Percentiles rank a stretch among this genome's conserved stretches.
Evolutionary conservation across 1,284 basidiomycete species (phyloP).

Genomic region (Irpex sp.): DNA sequence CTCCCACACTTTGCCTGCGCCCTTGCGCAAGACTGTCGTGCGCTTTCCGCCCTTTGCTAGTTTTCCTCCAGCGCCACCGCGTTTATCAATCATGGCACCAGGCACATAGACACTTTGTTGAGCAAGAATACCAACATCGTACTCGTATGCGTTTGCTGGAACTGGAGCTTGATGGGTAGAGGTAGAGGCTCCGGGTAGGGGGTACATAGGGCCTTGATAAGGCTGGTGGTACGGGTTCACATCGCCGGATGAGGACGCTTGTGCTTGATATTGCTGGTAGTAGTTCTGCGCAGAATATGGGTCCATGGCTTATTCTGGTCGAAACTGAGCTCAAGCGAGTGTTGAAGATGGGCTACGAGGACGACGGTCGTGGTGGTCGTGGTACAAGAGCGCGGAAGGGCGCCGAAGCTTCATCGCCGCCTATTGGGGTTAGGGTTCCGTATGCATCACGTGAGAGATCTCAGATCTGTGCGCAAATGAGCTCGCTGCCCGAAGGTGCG

Average conservation of each 20-base stretch:
- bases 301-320: not conserved
- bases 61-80: slow-evolving; percentile 80
- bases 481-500: not conserved
- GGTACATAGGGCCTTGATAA: slow-evolving; percentile 71
- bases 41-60: slow-evolving; percentile 89
- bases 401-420: not conserved
- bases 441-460: slow-evolving; percentile 10
- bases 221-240: slow-evolving; percentile 77
- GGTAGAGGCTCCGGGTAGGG: slow-evolving; percentile 54
- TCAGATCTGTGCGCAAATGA: slow-evolving; percentile 5
- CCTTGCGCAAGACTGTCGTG: slow-evolving; percentile 92
- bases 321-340: not conserved
- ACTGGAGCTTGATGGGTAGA: slow-evolving; percentile 75
- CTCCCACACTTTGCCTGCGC: slow-evolving; percentile 96
- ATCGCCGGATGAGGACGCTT: slow-evolving; percentile 49
- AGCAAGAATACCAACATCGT: slow-evolving; percentile 82
- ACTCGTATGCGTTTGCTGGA: slow-evolving; percentile 86
- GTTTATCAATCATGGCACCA: slow-evolving; percentile 83
- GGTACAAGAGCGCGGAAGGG: slow-evolving; percentile 1
- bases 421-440: too few species aligned
- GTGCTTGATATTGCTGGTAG: slow-evolving; percentile 43
- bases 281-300: slow-evolving; percentile 34
- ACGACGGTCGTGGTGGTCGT: slow-evolving; percentile 2
- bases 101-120: slow-evolving; percentile 88
- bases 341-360: not conserved